Evolutionary conservation across 2,329 filamentous ascomycete genomes (phyloP).

Genomic region (Cladosporium austrohemisphaericum): DNA sequence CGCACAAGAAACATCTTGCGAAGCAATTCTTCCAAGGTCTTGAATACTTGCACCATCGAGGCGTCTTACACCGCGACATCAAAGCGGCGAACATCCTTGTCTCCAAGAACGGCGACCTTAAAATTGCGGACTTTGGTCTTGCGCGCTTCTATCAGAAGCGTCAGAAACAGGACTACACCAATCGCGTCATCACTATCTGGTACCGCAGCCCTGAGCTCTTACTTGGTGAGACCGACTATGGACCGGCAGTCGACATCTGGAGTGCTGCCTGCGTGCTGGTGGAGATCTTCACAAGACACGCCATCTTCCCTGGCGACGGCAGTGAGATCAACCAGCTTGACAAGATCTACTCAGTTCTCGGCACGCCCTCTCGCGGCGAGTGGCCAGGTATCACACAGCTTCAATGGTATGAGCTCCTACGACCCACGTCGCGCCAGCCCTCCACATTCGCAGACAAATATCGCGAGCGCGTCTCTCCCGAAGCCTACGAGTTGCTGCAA

Average conservation of each 20-base stretch:
- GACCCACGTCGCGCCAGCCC: constrained; percentile 68
- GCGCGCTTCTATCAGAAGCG: constrained; percentile 95
- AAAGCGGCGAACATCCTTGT: constrained; percentile 95
- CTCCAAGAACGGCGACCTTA: constrained; percentile 85
- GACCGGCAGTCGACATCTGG: constrained; percentile 90
- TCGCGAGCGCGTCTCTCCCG: constrained; percentile 68
- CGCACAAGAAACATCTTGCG: constrained; percentile 89
- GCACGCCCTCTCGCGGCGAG: constrained; percentile 76
- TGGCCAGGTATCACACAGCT: constrained; percentile 92
- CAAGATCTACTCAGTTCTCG: constrained; percentile 90
- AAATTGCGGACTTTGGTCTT: constrained; percentile 92
- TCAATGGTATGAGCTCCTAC: constrained; percentile 92
- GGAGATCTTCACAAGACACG: constrained; percentile 89
- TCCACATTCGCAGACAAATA: constrained; percentile 82
- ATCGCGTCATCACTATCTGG: constrained; percentile 98
- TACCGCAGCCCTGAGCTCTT: constrained; percentile 89
- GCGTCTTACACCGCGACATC: constrained; percentile 96
- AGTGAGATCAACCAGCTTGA: constrained; percentile 95
- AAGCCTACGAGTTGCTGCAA: constrained; percentile 76
- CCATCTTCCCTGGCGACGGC: constrained; percentile 92
- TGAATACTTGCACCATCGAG: constrained; percentile 85
- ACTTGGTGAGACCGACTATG: constrained; percentile 85
- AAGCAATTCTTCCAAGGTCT: constrained; percentile 91
- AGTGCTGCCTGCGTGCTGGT: constrained; percentile 94
- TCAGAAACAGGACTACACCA: constrained; percentile 90